Percentiles rank a stretch among this genome's conserved stretches.
phyloP scores from a whole-genome alignment of 2,329 filamentous ascomycete species.

The Penicillium sp. region DNA sequence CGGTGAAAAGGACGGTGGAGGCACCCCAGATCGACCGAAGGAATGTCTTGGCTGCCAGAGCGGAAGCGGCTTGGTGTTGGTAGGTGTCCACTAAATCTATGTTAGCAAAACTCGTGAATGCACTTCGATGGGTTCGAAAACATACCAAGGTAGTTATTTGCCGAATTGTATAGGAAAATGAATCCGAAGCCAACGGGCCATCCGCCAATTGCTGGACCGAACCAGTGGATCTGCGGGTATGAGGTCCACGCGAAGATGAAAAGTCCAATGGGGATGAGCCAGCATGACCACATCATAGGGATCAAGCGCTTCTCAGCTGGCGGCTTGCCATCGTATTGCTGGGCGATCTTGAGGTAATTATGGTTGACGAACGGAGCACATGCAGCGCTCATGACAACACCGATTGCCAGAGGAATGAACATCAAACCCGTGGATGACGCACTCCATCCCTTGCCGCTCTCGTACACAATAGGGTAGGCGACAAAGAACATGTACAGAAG shows the following conservation, averaged over 20 bases:
- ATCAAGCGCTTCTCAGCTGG: constrained; percentile 73
- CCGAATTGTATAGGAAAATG: constrained; percentile 76
- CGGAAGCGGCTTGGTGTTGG: constrained; percentile 70
- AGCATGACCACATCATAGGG: constrained; percentile 74
- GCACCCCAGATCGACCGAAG: constrained; percentile 77
- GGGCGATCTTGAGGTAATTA: constrained; percentile 63
- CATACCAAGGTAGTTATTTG: constrained; percentile 62
- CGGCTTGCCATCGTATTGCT: constrained; percentile 62
- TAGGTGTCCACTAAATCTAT: constrained; percentile 53
- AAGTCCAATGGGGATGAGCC: constrained; percentile 62
- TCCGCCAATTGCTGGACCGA: constrained; percentile 65
- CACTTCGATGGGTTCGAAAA: background rate
- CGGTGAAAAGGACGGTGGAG: constrained; percentile 68
- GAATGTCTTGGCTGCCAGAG: constrained; percentile 75
- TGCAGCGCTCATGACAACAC: constrained; percentile 61
- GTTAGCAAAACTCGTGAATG: constrained; percentile 10
- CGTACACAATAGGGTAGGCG: constrained; percentile 58
- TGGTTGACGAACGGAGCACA: constrained; percentile 71
- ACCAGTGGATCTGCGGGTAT: constrained; percentile 60
- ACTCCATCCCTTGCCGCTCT: constrained; percentile 71
- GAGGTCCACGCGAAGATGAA: constrained; percentile 67
- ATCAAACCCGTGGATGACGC: constrained; percentile 71
- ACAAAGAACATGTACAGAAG: constrained; percentile 51
- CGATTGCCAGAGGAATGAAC: constrained; percentile 78
- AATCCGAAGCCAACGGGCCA: constrained; percentile 71